Base-by-base conservation (phyloP, 1,284 basidiomycete species). In the Schizophyllum commune region DNA sequence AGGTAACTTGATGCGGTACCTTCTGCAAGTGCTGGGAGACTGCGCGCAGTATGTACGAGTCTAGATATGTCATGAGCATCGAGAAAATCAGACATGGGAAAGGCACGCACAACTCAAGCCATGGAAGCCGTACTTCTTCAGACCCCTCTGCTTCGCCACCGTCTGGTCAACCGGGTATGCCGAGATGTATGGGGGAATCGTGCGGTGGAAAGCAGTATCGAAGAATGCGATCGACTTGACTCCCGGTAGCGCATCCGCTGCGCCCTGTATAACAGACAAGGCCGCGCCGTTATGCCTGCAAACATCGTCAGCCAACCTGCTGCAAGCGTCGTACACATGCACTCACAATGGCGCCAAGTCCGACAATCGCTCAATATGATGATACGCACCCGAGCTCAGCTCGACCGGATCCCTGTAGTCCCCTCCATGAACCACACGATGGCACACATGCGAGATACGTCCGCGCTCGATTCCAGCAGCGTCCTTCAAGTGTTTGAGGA, bases 121-220 rank as follows among this genome's bases (percentile, higher is more conserved):
- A 68, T 96, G 94, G 73, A 94, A 94, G 27, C 93, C 93, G 69
- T 94, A 95, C 73, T 93, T 94, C 68, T 85, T 85, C 55, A 95
- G 76, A 0, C 90, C 89, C 2, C 82, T 79, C 51, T 83, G 73
- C 60, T 79, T 74, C 0, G 88, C 86, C 19, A 86, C 72, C 5
- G 80, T 74, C 61, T 82, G 84, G 60, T 89, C 79, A 59, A 95
- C 87, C 0, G 92, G 83, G 69, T 93, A 94, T 56, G 83, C 89
- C 58, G 88, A 83, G 59, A 93, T 84, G 67, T 91, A 85, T 5
- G 75, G 68, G 0, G 91, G 89, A 15, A 95, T 82, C 7, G 88
- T 83, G 55, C 80, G 80, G 70, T 96, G 94, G 75, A 95, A 95
- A 5, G 90, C 80, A 0, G 92, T 92, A 72, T 95, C 93, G 70